These are phyloP conservation scores for Anthracocystis panici-leucophaei DNA, from an alignment of 1,284 basidiomycete genomes.

Conservation along the genomic window DNA sequence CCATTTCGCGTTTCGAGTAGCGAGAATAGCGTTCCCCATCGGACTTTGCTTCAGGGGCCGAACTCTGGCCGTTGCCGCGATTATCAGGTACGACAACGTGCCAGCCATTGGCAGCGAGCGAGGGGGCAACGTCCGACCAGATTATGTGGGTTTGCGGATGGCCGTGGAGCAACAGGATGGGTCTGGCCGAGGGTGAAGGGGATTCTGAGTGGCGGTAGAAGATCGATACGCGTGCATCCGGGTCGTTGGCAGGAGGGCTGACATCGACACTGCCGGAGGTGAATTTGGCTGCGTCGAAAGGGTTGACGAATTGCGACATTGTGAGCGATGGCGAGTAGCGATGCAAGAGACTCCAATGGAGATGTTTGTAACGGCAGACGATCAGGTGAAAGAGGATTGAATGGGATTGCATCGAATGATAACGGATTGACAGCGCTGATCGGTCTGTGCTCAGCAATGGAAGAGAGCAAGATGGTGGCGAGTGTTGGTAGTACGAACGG, in stretches of 20 bases:
- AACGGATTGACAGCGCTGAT: too few species aligned
- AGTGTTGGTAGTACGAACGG: not conserved
- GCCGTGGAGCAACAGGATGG: constrained; percentile 69
- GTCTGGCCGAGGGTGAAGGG: not conserved
- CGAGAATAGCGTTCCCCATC: constrained; percentile 16
- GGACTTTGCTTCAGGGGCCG: constrained; percentile 49
- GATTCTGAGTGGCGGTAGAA: constrained; percentile 35
- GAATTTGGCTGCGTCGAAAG: constrained; percentile 24
- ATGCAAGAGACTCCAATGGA: too few species aligned
- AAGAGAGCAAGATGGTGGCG: not conserved
- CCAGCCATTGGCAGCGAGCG: constrained; percentile 61
- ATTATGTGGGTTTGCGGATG: constrained; percentile 70
- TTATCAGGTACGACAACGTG: constrained; percentile 69
- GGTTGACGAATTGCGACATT: constrained; percentile 17
- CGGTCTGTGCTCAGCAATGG: too few species aligned
- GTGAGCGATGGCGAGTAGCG: too few species aligned
- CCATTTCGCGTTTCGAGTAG: constrained; percentile 71
- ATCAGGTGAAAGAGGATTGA: too few species aligned
- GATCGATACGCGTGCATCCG: constrained; percentile 25
- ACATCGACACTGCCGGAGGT: constrained; percentile 1
- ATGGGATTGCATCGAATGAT: too few species aligned
- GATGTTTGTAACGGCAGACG: too few species aligned
- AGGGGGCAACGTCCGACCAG: constrained; percentile 66
- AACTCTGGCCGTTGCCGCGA: constrained; percentile 62
- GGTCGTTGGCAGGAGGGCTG: constrained; percentile 16